Evolutionary conservation across 495 filamentous ascomycete genomes (phyloP).

Genomic region (Penicillium odoratum): DNA sequence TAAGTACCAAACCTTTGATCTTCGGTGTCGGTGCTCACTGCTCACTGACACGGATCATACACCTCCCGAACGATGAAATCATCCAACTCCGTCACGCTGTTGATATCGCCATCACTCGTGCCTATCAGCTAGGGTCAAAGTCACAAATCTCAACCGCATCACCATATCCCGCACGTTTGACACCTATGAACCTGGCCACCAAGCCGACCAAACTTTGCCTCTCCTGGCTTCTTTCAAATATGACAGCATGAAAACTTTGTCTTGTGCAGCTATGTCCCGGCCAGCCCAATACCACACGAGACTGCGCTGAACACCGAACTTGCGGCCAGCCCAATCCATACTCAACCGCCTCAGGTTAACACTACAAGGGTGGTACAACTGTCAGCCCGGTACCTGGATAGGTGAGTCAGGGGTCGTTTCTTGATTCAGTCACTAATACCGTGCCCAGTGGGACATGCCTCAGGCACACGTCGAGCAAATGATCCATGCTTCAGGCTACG

Average conservation of each 20-base stretch:
- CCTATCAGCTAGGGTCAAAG: neutral
- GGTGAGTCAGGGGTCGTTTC: constrained; percentile 1
- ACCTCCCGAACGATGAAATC: neutral
- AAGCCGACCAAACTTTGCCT: neutral
- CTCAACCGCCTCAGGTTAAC: neutral
- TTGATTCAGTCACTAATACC: neutral
- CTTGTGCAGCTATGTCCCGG: neutral
- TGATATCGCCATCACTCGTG: neutral
- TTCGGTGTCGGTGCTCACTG: neutral
- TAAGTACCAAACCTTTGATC: neutral
- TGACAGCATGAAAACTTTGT: neutral
- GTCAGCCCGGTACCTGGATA: constrained; percentile 3
- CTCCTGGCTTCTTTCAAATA: neutral
- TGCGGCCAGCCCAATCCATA: constrained; percentile 3
- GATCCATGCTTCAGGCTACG: too few relatives aligned
- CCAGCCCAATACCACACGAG: neutral
- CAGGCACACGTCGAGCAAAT: too few relatives aligned
- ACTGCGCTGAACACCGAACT: neutral
- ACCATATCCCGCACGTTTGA: neutral
- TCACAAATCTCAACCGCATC: neutral
- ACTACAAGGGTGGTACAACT: neutral
- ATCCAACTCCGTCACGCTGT: neutral
- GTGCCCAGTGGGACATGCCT: too few relatives aligned
- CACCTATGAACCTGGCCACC: neutral
- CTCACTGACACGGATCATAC: neutral